These are phyloP conservation scores for Aspergillus heteromorphus DNA, from an alignment of 495 filamentous ascomycete genomes.

Conservation along the genomic window DNA sequence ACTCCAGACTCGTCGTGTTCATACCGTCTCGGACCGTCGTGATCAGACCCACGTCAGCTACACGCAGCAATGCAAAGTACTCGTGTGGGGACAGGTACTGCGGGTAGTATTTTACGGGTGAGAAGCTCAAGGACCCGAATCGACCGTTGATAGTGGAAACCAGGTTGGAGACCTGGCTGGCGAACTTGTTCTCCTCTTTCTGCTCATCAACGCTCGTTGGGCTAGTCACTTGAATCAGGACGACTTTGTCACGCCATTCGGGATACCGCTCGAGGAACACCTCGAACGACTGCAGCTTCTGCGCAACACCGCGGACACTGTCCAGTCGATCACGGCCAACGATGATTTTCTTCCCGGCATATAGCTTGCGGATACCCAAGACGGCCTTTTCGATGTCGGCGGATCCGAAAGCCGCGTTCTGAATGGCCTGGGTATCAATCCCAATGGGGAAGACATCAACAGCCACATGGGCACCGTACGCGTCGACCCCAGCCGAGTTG, in stretches of 20 bases:
- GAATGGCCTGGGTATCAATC: conserved; percentile 70
- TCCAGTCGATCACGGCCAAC: conserved; percentile 91
- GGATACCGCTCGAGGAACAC: conserved; percentile 81
- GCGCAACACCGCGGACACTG: conserved; percentile 80
- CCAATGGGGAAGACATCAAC: conserved; percentile 90
- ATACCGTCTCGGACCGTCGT: conserved; percentile 92
- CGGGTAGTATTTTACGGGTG: conserved; percentile 86
- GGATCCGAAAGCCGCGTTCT: conserved; percentile 63
- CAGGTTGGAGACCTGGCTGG: conserved; percentile 78
- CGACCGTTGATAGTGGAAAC: conserved; percentile 85
- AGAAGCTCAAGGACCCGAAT: conserved; percentile 78
- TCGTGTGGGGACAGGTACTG: conserved; percentile 83
- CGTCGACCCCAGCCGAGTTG: conserved; percentile 72
- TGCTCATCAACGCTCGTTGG: conserved; percentile 72
- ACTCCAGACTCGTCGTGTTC: conserved; percentile 94
- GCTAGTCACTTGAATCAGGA: conserved; percentile 89
- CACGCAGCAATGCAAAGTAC: conserved; percentile 84
- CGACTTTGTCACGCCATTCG: conserved; percentile 86
- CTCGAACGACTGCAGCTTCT: conserved; percentile 91
- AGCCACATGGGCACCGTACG: conserved; percentile 79
- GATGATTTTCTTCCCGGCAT: conserved; percentile 81
- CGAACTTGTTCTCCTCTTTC: conserved; percentile 67
- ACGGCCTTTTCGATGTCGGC: conserved; percentile 63
- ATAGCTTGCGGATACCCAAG: conserved; percentile 60
- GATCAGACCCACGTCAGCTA: conserved; percentile 84